Conservation (phyloP, 1,139 yeast genomes). For the Geotrichum carabidarum region DNA sequence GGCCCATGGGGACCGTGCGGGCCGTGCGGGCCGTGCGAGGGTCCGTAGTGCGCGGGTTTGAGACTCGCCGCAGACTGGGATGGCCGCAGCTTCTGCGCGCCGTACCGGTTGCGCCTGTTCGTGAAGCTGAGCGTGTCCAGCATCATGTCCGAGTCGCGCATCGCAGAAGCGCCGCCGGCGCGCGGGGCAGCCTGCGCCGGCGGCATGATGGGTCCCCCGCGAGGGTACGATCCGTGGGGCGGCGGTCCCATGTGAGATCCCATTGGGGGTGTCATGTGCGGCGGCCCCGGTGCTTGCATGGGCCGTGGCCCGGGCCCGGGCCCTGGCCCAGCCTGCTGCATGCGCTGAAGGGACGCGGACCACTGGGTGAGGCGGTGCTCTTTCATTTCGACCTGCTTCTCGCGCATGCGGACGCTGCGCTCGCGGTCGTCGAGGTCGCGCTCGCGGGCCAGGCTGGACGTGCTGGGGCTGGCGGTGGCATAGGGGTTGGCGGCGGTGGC, state of each 20-base stretch:
- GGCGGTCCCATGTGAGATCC: neutral
- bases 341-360: slow-evolving; percentile 3
- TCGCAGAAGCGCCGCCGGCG: neutral
- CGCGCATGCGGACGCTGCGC: neutral
- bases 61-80: slow-evolving; percentile 5
- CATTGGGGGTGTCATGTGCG: neutral
- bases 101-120: slow-evolving; percentile 3
- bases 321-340: neutral
- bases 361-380: slow-evolving; percentile 6
- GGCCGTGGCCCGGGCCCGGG: neutral
- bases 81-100: neutral
- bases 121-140: neutral
- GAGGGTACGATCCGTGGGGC: neutral
- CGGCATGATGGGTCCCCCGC: too few species aligned
- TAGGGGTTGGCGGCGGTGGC: too few species aligned
- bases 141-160: slow-evolving; percentile 10
- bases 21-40: slow-evolving; percentile 1
- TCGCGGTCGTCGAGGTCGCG: slow-evolving; percentile 4
- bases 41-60: neutral
- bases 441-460: neutral
- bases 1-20: neutral
- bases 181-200: neutral
- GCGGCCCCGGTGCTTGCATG: neutral
- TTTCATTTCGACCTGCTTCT: slow-evolving; percentile 1
- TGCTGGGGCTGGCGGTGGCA: too few species aligned